These are phyloP conservation scores for Plasmodium blacklocki DNA, from an alignment of 169 alveolate genomes.

Conservation along the genomic window DNA sequence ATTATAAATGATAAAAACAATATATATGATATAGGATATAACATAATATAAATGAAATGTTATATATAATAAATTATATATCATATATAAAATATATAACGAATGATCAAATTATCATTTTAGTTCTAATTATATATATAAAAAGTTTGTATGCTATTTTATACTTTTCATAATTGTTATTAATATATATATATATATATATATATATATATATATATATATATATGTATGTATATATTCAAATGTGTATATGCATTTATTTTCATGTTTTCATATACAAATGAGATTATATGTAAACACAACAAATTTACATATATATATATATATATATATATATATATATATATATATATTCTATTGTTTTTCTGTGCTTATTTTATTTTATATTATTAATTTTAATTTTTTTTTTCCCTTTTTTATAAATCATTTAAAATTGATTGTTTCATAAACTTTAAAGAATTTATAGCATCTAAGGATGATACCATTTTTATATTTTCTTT, in stretches of 20 bases:
- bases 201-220: too few relatives aligned
- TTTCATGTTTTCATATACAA: too few relatives aligned
- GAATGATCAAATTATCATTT: not conserved
- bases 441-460: constrained; percentile 60
- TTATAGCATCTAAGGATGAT: constrained; percentile 65
- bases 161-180: too few relatives aligned
- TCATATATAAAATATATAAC: not conserved
- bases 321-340: not conserved
- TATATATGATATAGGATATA: not conserved
- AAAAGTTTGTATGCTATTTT: too few relatives aligned
- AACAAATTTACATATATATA: not conserved
- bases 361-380: not conserved
- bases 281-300: not conserved
- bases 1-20: too few relatives aligned
- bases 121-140: too few relatives aligned
- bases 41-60: not conserved
- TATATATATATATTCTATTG: constrained; percentile 1
- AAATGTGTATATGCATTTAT: too few relatives aligned
- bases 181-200: too few relatives aligned
- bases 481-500: constrained; percentile 59
- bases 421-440: constrained; percentile 73
- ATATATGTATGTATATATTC: too few relatives aligned
- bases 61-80: too few relatives aligned
- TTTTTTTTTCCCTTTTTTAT: constrained; percentile 27
- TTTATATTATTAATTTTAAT: not conserved